Evolutionary conservation across 345 rosid species (phyloP).

Genomic region (Geranium brycei): DNA sequence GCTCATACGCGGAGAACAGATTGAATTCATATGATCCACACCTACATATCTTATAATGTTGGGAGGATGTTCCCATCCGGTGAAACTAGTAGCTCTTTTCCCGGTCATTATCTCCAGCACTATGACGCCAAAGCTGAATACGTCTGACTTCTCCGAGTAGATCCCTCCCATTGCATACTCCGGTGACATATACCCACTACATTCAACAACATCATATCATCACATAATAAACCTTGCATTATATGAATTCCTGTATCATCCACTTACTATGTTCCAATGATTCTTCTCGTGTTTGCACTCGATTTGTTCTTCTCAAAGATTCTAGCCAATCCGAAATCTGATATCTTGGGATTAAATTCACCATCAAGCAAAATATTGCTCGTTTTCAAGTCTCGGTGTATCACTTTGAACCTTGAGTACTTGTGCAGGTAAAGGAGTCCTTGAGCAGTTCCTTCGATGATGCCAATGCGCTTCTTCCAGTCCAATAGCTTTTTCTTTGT

Average conservation of each 20-base stretch:
- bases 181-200: conserved; percentile 66
- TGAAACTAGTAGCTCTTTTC: conserved; percentile 26
- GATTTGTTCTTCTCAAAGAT: conserved; percentile 44
- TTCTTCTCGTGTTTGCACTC: conserved; percentile 39
- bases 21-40: not conserved
- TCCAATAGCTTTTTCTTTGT: conserved; percentile 18
- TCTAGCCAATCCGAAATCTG: conserved; percentile 67
- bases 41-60: conserved; percentile 47
- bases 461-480: conserved; percentile 34
- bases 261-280: conserved; percentile 69
- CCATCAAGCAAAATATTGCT: conserved; percentile 53
- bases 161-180: conserved; percentile 51
- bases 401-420: conserved; percentile 57
- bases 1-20: not conserved
- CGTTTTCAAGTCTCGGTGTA: conserved; percentile 57
- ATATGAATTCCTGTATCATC: not conserved
- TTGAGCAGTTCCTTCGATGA: conserved; percentile 52
- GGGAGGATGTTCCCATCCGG: conserved; percentile 16
- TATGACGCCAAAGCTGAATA: conserved; percentile 53
- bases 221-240: not conserved
- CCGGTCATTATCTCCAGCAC: conserved; percentile 44
- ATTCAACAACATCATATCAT: not conserved
- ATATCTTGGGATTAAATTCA: conserved; percentile 62
- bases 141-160: conserved; percentile 51
- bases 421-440: conserved; percentile 62